Base-by-base conservation (phyloP, 306 rosid species). In the Cicer bijugum region DNA sequence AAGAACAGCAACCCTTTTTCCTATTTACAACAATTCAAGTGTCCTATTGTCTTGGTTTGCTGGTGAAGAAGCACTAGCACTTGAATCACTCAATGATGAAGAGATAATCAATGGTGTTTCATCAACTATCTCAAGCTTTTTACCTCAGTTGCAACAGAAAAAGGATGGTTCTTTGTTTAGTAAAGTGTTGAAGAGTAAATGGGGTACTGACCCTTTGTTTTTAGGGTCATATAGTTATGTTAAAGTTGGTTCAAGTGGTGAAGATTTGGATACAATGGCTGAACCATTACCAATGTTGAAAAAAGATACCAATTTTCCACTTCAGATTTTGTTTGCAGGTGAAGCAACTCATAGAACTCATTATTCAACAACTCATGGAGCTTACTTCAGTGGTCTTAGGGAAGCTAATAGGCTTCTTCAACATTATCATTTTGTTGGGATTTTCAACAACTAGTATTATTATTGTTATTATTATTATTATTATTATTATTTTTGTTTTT, bases 321-420 rank as follows among this genome's bases (percentile, higher is more conserved):
- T 93, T 80, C 97, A 91, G 72, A 83, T 94, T 81, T 82, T 94
- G 86, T 94, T 94, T 78, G 97, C 99, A 60, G 97, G 99, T 14
- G 99, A 94, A 83, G 97, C 99, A 61, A 94, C 99, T 12, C 99
- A 94, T 81, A 87, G 97, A 87, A 91, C 93, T 75, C 96, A 94
- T 79, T 94, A 94, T 80, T 94, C 99, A 44, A 94, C 99, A 15
- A 94, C 99, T 69, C 99, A 94, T 86, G 99, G 99, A 69, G 99
- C 99, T 78, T 91, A 91, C 81, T 82, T 87, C 79, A 94, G 99
- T 82, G 99, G 99, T 48, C 96, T 91, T 70, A 90, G 99, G 77
- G 99, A 94, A 84, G 99, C 97, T 76, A 85, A 82, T 69, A 88
- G 99, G 88, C 91, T 94, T 83, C 96, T 94, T 84, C 89, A 85